Conservation (phyloP, 768 basidiomycete species). For the Agrocybe praecox region DNA sequence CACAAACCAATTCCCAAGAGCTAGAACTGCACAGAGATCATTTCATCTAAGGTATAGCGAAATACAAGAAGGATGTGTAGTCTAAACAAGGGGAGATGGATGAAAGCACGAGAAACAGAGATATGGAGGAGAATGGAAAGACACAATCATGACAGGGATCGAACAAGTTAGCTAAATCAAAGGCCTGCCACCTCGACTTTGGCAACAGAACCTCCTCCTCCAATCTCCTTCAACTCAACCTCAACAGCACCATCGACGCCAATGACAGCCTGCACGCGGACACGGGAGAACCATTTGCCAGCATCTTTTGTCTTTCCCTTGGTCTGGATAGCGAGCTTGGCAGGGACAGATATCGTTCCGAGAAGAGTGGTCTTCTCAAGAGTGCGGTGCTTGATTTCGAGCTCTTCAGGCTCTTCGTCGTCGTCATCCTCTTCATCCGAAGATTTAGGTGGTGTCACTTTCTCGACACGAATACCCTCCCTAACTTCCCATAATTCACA, state of each 20-base stretch:
- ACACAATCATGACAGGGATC: not conserved
- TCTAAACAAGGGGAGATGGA: not conserved
- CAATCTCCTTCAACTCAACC: constrained; percentile 40
- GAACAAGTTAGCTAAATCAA: constrained; percentile 1
- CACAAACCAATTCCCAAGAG: not conserved
- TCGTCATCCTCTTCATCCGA: constrained; percentile 54
- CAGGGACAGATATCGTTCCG: constrained; percentile 41
- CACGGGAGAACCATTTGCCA: constrained; percentile 51
- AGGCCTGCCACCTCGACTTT: constrained; percentile 16
- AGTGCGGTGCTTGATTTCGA: constrained; percentile 65
- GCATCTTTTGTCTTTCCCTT: constrained; percentile 40
- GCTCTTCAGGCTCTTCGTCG: constrained; percentile 58
- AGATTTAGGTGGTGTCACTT: constrained; percentile 46
- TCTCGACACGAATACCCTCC: constrained; percentile 68
- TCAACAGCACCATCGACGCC: constrained; percentile 38
- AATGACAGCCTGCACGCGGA: constrained; percentile 48
- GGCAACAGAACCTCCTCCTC: constrained; percentile 22
- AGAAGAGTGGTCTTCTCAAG: constrained; percentile 57
- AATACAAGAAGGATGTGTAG: not conserved
- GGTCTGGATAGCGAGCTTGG: constrained; percentile 41
- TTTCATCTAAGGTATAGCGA: not conserved
- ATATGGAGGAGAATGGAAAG: not conserved
- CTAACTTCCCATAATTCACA: constrained; percentile 81
- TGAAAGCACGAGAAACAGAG: not conserved
- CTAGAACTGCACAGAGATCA: not conserved